Conservation (phyloP, 2,329 filamentous ascomycete species). For the Nemania sp. region DNA sequence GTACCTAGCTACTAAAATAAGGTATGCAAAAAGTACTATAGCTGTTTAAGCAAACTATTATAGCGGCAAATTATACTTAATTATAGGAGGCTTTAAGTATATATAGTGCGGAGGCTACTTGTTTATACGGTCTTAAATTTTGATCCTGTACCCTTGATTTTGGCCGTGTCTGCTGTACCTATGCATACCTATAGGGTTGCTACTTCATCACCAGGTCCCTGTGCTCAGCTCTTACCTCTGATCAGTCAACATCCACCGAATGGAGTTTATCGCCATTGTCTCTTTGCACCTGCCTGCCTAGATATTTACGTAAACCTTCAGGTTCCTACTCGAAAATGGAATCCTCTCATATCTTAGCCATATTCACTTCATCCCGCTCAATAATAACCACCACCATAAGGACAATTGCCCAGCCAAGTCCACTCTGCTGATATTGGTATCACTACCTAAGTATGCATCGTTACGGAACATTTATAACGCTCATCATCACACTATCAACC, state of each 20-base stretch:
- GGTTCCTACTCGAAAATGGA: too few relatives aligned
- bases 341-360: background rate
- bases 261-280: background rate
- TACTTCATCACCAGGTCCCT: background rate
- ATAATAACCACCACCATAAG: background rate
- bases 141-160: too few relatives aligned
- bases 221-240: background rate
- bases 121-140: too few relatives aligned
- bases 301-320: background rate
- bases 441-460: slow-evolving; percentile 14
- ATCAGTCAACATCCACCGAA: background rate
- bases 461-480: background rate
- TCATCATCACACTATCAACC: background rate
- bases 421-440: background rate
- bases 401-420: background rate
- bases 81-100: too few relatives aligned
- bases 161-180: too few relatives aligned
- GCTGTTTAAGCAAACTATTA: too few relatives aligned
- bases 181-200: too few relatives aligned
- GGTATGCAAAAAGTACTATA: too few relatives aligned
- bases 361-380: background rate
- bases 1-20: too few relatives aligned
- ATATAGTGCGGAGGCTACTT: too few relatives aligned
- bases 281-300: background rate
- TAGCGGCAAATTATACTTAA: too few relatives aligned